Conservation (phyloP, 768 basidiomycete species). For the Glaciozyma antarctica region DNA sequence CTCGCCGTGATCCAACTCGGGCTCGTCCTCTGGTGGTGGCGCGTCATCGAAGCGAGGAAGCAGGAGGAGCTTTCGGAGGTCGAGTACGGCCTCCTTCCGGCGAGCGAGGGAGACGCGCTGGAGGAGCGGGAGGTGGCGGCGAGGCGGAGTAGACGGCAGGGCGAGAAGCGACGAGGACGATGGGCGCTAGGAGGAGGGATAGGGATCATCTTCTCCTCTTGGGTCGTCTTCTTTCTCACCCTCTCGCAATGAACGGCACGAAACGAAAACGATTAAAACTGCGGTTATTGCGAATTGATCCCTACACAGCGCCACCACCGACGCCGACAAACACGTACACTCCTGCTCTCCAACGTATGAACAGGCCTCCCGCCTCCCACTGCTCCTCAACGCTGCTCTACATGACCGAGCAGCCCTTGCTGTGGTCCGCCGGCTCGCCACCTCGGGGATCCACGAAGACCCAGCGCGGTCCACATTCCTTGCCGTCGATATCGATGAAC, state of each 20-base stretch:
- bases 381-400: neutral
- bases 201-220: neutral
- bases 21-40: conserved; percentile 4
- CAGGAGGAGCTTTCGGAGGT: conserved; percentile 5
- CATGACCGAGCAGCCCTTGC: neutral
- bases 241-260: neutral
- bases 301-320: neutral
- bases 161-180: neutral
- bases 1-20: conserved; percentile 1
- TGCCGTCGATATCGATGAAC: conserved; percentile 30
- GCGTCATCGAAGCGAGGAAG: neutral
- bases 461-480: conserved; percentile 22
- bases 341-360: neutral
- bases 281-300: neutral
- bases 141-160: neutral
- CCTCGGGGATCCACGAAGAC: conserved; percentile 29
- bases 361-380: neutral
- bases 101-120: neutral
- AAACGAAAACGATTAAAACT: neutral
- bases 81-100: neutral
- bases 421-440: neutral
- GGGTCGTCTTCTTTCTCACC: neutral
- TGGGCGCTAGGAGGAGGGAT: too few relatives aligned
- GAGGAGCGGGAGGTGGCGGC: neutral
- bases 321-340: neutral